A percentile compares a stretch with the other conserved stretches of the same genome.
These are phyloP conservation scores for Lactarius quietus DNA, from an alignment of 768 basidiomycete genomes.

Conservation along the genomic window DNA sequence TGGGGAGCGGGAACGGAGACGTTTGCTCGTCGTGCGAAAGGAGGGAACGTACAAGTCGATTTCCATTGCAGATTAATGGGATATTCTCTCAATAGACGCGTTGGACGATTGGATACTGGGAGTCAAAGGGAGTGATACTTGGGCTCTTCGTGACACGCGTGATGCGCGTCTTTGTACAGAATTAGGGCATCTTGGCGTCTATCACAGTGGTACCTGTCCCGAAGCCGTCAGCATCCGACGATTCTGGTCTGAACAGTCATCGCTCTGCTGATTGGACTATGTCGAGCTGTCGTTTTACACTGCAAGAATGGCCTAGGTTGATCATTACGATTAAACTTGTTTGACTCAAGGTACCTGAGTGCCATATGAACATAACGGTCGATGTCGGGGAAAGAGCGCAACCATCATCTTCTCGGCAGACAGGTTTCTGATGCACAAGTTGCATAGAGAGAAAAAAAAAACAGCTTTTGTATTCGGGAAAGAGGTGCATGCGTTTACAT, in stretches of 20 bases:
- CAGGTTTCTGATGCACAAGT: background rate
- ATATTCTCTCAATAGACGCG: background rate
- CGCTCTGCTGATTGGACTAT: background rate
- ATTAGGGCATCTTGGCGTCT: background rate
- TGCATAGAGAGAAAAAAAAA: background rate
- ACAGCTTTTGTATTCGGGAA: background rate
- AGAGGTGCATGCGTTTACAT: background rate
- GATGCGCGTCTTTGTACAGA: background rate
- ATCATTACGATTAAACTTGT: background rate
- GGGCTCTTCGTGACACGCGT: too few species aligned
- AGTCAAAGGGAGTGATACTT: background rate
- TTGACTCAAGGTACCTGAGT: background rate
- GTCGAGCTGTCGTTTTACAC: background rate
- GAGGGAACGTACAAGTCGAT: conserved; percentile 50
- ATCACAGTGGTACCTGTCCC: background rate
- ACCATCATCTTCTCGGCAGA: background rate
- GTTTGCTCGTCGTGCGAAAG: conserved; percentile 34
- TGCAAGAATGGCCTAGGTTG: background rate
- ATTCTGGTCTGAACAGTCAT: too few species aligned
- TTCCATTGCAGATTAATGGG: conserved; percentile 43
- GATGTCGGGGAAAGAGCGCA: background rate
- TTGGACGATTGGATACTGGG: background rate
- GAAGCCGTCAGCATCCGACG: background rate
- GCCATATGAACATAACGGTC: background rate
- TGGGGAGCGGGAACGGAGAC: conserved; percentile 34